Evolutionary conservation across 257 asterid genomes (phyloP), one percentile per base, ranked within the genome.

Genomic region (Solanum stenotomum): DNA sequence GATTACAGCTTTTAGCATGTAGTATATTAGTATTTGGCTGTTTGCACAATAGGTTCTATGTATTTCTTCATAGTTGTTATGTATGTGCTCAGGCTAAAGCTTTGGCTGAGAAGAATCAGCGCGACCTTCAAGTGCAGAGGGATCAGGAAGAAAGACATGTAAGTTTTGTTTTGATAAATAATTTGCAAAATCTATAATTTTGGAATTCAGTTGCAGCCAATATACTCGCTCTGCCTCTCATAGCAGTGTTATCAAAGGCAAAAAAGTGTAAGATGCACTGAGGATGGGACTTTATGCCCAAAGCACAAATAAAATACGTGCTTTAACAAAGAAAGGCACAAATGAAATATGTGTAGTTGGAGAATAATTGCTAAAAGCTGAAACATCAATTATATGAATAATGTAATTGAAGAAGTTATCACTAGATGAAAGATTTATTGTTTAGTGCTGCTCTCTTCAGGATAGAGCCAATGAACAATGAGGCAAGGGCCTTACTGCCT

Each of bases 61-160:
- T 86, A 86, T 42, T 46, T 74, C 74, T 38, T 83, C 34, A 87
- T 82, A 23, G 85, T 74, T 88, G 44, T 56, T 86, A 83, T 89
- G 72, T 33, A 81, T 91, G 61, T 88, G 71, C 87, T 87, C 94
- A 98, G 99, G 97, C 98, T 87, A 94, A 94, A 94, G 99, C 99
- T 86, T 90, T 98, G 88, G 98, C 98, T 84, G 99, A 98, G 89
- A 98, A 95, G 94, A 95, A 98, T 93, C 97, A 96, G 90, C 95
- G 99, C 49, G 99, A 98, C 90, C 92, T 95, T 89, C 96, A 96
- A 91, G 98, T 91, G 90, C 98, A 92, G 91, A 93, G 92, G 95
- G 99, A 98, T 1, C 99, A 96, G 91, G 99, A 98, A 90, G 99
- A 98, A 93, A 94, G 99, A 98, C 94, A 95, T 90, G 99, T 98